phyloP scores from a whole-genome alignment of 2,329 filamentous ascomycete genomes.

The Trichophyton benhamiae region DNA sequence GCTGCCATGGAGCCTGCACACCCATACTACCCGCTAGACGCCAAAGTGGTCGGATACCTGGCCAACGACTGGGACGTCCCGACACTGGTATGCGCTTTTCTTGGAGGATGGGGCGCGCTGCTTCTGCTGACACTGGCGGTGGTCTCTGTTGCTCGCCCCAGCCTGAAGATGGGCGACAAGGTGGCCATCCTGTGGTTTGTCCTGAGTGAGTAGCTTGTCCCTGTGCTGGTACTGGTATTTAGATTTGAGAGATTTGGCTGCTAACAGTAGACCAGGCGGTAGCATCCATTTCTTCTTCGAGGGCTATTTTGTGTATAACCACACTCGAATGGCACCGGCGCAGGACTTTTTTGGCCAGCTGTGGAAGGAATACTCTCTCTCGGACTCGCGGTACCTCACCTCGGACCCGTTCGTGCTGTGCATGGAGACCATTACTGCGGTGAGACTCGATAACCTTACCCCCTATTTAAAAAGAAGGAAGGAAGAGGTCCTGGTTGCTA shows the following conservation, averaged over 20 bases:
- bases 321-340: slow-evolving; percentile 50
- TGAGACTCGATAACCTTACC: slow-evolving; percentile 31
- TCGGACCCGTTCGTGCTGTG: slow-evolving; percentile 75
- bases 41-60: slow-evolving; percentile 50
- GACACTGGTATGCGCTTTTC: slow-evolving; percentile 49
- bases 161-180: slow-evolving; percentile 43
- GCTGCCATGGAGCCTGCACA: slow-evolving; percentile 31
- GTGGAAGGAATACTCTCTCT: slow-evolving; percentile 86
- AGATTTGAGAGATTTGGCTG: neutral
- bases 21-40: slow-evolving; percentile 59
- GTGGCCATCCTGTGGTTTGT: slow-evolving; percentile 61
- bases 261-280: slow-evolving; percentile 24
- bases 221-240: neutral
- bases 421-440: slow-evolving; percentile 70
- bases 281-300: slow-evolving; percentile 68
- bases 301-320: slow-evolving; percentile 67
- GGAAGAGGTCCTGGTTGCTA: neutral
- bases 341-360: slow-evolving; percentile 69
- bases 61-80: slow-evolving; percentile 52
- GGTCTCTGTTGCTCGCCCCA: slow-evolving; percentile 42
- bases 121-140: slow-evolving; percentile 46
- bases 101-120: slow-evolving; percentile 43
- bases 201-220: slow-evolving; percentile 43
- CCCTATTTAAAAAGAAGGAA: neutral
- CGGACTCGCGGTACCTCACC: slow-evolving; percentile 76